These are phyloP conservation scores for Solanum appendiculatum DNA, from an alignment of 257 asterid genomes.

Conservation along the genomic window DNA sequence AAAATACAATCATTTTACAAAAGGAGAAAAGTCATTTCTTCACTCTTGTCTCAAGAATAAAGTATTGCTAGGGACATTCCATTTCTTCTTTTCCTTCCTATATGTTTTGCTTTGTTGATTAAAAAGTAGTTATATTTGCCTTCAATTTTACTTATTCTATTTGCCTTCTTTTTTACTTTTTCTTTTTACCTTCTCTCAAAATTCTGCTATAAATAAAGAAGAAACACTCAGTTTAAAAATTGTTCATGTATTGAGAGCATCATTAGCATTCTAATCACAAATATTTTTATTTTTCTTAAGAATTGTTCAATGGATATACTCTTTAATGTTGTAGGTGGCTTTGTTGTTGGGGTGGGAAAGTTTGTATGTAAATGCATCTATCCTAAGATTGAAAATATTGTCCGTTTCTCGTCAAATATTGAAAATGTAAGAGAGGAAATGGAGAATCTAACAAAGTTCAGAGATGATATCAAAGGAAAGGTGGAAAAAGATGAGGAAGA, in stretches of 20 bases:
- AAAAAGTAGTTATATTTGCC: not conserved
- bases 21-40: not conserved
- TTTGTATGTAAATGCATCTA: not conserved
- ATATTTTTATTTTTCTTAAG: not conserved
- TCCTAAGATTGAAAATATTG: not conserved
- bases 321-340: fast-evolving
- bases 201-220: not conserved
- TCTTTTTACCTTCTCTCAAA: not conserved
- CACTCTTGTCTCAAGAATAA: not conserved
- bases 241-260: not conserved
- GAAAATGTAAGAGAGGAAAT: not conserved
- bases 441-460: not conserved
- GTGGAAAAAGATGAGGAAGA: not conserved
- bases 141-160: not conserved
- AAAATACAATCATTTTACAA: not conserved
- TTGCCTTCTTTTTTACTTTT: not conserved
- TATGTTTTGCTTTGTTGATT: not conserved
- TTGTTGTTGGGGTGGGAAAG: not conserved
- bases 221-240: not conserved
- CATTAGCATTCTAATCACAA: not conserved
- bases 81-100: too few species aligned
- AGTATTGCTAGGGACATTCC: not conserved
- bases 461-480: not conserved
- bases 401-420: not conserved
- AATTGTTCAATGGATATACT: not conserved